Conservation (phyloP, 2,329 filamentous ascomycete genomes). For the Fusarium bactridioides region DNA sequence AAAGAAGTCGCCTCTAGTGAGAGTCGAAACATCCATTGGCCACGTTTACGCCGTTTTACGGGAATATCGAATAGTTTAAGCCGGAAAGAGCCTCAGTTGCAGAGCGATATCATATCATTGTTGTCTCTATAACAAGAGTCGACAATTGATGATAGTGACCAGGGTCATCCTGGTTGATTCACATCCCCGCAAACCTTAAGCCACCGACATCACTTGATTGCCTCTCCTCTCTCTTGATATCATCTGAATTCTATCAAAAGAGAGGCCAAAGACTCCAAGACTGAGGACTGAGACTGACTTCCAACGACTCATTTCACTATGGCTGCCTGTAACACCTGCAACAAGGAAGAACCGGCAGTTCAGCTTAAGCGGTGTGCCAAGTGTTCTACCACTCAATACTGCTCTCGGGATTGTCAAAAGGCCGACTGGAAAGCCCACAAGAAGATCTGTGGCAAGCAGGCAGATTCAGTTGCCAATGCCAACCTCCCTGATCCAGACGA, state of each 20-base stretch:
- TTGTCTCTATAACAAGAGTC: neutral
- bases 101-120: neutral
- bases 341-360: conserved; percentile 40
- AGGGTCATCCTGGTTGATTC: neutral
- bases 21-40: neutral
- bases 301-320: neutral
- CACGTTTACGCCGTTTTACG: neutral
- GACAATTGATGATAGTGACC: neutral
- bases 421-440: conserved; percentile 60
- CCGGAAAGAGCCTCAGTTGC: neutral
- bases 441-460: conserved; percentile 48
- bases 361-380: conserved; percentile 54
- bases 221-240: neutral
- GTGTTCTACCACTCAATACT: conserved; percentile 58
- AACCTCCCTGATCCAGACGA: neutral
- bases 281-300: neutral
- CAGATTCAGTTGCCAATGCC: neutral
- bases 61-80: neutral
- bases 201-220: neutral
- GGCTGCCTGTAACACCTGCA: conserved; percentile 39
- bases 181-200: neutral
- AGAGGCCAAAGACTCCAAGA: neutral
- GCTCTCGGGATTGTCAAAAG: conserved; percentile 60
- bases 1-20: neutral
- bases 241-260: neutral